Conservation (phyloP, 257 asterid genomes). For the Rhazya stricta region DNA sequence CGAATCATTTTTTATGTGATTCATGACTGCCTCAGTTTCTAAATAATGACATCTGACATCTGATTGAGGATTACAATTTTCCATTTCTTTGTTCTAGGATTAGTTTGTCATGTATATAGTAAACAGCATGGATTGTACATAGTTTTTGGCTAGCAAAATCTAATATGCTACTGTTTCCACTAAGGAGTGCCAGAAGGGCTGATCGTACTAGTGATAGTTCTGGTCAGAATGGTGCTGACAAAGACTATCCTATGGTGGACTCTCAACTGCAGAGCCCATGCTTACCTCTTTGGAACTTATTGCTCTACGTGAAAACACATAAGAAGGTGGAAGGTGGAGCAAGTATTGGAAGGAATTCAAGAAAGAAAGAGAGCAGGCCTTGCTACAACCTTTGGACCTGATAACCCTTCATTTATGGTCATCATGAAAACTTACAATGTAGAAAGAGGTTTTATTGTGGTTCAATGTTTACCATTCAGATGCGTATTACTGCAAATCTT, state of each 20-base stretch:
- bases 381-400: conserved; percentile 2
- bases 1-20: too few species aligned
- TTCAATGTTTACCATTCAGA: conserved; percentile 1
- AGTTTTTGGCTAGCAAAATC: background rate
- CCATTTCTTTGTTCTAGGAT: too few species aligned
- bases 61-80: too few species aligned
- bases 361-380: background rate
- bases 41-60: too few species aligned
- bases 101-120: background rate
- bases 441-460: background rate
- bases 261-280: too few species aligned
- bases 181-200: background rate
- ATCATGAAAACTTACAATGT: conserved; percentile 1
- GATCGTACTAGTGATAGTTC: background rate
- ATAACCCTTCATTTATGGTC: conserved; percentile 8
- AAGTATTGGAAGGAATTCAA: too few species aligned
- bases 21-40: too few species aligned
- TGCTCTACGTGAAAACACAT: background rate
- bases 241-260: background rate
- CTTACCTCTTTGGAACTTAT: too few species aligned
- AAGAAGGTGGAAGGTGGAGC: background rate
- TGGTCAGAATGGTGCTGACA: background rate
- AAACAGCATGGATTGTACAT: background rate
- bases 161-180: background rate
- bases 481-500: background rate